Base-by-base conservation (phyloP, 495 filamentous ascomycete species). In the Penicillium canescens region DNA sequence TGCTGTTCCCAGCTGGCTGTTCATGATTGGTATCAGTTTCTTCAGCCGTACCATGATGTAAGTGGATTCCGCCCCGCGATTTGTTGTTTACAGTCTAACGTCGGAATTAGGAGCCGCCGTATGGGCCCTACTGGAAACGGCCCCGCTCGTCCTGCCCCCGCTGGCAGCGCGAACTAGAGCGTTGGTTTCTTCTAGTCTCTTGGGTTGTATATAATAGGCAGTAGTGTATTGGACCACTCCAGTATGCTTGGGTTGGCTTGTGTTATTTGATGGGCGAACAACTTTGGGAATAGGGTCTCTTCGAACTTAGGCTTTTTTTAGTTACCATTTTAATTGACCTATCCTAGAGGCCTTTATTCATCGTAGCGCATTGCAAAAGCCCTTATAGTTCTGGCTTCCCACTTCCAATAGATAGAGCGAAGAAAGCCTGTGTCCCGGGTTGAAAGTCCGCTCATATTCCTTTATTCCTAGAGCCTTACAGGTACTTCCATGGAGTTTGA, bases 21-120 rank as follows among this genome's bases (percentile, higher is more conserved):
- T 90, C 60, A 86, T 97, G 94, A 81, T 98, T 56, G 67, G 79
- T 33, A 82, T 98, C 57, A 90, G 86, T 53, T 83, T 97, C 60
- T 65, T 92, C 55, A 94, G 86, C 78, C 81, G 92, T 60, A 81
- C 77, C 36, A 77, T 96, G 67, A 96, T 96, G 94, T 96, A 77
- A 86, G 91, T 82, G 46, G 14, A 42, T 24, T 33, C 18, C 18
- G 7, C 31, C 18, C 10, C 37, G 33, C 46, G 28, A 20, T n/a
- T 26, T 16, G 42, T 47, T 12, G 28, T 34, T 41, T 3, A 20
- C n/a, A 34, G 26, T 57, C 37, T 53, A 33, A 52, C 34, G 12
- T 43, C 23, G 61, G 71, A 50, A 72, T 28, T 52, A 78, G 74
- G 74, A 56, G 71, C 55, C 75, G 75, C 50, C 72, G 75, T 28